These are phyloP conservation scores for Rosa multiflora DNA, from an alignment of 306 rosid genomes.

Conservation along the genomic window DNA sequence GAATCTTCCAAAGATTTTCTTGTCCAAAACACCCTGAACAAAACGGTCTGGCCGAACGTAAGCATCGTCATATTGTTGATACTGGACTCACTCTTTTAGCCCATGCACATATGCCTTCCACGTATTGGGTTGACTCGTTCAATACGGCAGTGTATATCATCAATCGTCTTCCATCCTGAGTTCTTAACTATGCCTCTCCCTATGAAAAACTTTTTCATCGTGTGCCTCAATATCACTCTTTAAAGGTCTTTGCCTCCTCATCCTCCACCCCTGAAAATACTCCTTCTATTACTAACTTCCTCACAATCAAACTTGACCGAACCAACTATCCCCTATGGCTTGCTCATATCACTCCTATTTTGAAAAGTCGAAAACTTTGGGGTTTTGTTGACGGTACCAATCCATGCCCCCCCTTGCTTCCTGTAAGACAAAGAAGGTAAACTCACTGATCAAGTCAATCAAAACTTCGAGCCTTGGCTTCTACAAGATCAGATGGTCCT, in stretches of 20 bases:
- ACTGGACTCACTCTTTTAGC: no score
- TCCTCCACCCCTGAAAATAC: no score
- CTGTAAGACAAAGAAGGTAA: background rate
- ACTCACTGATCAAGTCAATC: background rate
- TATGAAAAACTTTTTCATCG: background rate
- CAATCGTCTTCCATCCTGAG: no score
- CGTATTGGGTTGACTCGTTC: no score
- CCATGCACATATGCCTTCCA: no score
- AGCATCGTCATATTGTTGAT: no score
- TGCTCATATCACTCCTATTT: background rate
- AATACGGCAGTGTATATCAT: no score
- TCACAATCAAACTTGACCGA: background rate
- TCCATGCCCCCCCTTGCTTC: background rate
- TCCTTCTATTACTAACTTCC: background rate
- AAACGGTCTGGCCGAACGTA: no score
- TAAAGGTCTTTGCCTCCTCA: background rate
- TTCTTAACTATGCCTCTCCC: background rate
- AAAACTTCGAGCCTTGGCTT: background rate
- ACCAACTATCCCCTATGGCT: background rate
- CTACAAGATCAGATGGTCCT: background rate
- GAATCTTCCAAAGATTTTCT: background rate
- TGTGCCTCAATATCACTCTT: background rate
- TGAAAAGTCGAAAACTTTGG: background rate
- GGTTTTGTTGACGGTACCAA: background rate
- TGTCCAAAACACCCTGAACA: background rate